These are phyloP conservation scores for Nematocida sp. DNA, from an alignment of 371 early-diverging fungal genomes.

Conservation along the genomic window DNA sequence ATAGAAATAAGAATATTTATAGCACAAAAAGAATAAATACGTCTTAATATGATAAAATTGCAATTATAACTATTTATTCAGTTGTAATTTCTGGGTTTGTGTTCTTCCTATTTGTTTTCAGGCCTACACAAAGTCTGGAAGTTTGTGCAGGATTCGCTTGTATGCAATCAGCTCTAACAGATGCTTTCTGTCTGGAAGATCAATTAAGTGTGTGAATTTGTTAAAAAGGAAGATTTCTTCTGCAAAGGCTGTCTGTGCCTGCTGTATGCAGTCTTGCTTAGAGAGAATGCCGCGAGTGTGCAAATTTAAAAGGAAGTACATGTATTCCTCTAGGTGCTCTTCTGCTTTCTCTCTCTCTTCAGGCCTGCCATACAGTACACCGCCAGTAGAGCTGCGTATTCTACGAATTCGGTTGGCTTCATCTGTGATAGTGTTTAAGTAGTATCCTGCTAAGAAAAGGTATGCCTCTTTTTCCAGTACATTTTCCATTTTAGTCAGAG, in stretches of 20 bases:
- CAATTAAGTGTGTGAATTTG: constrained; percentile 51
- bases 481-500: constrained; percentile 15
- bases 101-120: neutral
- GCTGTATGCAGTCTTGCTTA: constrained; percentile 55
- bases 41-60: neutral
- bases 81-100: neutral
- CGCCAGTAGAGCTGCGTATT: constrained; percentile 49
- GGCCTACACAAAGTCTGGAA: neutral
- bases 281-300: constrained; percentile 19
- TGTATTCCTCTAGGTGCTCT: constrained; percentile 58
- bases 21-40: neutral
- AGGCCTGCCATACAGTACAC: constrained; percentile 51
- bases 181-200: constrained; percentile 44
- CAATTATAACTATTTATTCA: neutral
- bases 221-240: constrained; percentile 53
- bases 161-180: constrained; percentile 45
- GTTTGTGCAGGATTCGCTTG: constrained; percentile 40
- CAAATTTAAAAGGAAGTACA: constrained; percentile 54
- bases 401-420: constrained; percentile 55
- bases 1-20: neutral
- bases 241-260: constrained; percentile 37
- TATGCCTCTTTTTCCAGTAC: constrained; percentile 53
- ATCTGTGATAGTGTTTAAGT: constrained; percentile 38
- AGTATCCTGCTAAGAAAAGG: constrained; percentile 49
- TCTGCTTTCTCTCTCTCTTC: constrained; percentile 56